Conservation (phyloP, 1,284 basidiomycete species). For the Quambalaria eucalypti region DNA sequence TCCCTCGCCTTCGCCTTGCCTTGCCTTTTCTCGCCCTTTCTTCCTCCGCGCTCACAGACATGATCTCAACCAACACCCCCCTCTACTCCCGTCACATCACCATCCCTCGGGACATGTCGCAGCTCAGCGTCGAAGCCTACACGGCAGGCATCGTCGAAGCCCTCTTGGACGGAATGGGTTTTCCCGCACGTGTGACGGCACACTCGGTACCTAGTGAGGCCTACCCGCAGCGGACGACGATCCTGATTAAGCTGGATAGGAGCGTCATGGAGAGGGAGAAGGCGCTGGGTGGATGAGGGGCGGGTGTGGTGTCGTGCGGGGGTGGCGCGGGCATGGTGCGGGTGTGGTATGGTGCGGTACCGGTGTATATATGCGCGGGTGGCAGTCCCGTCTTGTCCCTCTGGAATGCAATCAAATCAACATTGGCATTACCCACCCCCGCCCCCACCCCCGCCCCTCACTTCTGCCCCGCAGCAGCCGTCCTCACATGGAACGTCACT, state of each 20-base stretch:
- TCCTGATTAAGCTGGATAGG: slow-evolving; percentile 42
- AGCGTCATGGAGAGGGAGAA: slow-evolving; percentile 41
- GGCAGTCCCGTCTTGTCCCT: too few species aligned
- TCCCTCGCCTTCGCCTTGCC: neutral
- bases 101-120: slow-evolving; percentile 84
- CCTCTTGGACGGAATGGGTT: slow-evolving; percentile 85
- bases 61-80: slow-evolving; percentile 96
- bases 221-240: slow-evolving; percentile 56
- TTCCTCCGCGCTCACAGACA: slow-evolving; percentile 56
- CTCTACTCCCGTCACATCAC: slow-evolving; percentile 82
- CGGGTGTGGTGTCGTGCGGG: too few species aligned
- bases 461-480: slow-evolving; percentile 6
- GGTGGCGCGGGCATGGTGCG: too few species aligned
- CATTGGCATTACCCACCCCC: too few species aligned
- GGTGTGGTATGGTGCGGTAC: too few species aligned
- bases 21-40: neutral
- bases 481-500: slow-evolving; percentile 34
- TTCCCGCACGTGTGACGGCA: slow-evolving; percentile 91
- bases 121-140: slow-evolving; percentile 88
- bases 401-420: too few species aligned
- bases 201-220: slow-evolving; percentile 79
- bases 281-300: slow-evolving; percentile 14
- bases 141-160: slow-evolving; percentile 96
- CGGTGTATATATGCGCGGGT: too few species aligned
- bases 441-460: too few species aligned